Conservation (phyloP, 148 eudicot genomes). For the Silene latifolia region DNA sequence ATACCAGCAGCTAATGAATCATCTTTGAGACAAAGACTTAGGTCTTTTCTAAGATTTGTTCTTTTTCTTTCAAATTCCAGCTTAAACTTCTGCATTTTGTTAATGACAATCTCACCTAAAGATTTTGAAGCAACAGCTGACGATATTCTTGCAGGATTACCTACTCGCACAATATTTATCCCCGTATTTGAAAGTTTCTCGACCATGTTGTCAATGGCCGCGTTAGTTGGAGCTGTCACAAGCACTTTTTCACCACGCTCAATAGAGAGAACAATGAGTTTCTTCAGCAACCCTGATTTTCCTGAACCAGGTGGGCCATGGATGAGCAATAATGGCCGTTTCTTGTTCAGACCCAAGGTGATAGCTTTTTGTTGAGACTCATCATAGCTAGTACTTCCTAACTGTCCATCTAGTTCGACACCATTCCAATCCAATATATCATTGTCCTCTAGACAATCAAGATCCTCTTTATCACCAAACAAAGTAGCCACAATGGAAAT, state of each 20-base stretch:
- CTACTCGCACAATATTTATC: conserved; percentile 65
- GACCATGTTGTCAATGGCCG: conserved; percentile 87
- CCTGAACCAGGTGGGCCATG: conserved; percentile 94
- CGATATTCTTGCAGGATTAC: conserved; percentile 80
- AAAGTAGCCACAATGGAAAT: conserved; percentile 65
- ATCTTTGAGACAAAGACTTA: conserved; percentile 66
- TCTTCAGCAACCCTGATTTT: conserved; percentile 65
- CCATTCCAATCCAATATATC: conserved; percentile 57
- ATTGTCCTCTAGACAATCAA: conserved; percentile 50
- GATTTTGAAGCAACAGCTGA: conserved; percentile 73
- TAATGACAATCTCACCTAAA: conserved; percentile 57
- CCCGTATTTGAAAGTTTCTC: conserved; percentile 64
- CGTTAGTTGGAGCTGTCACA: conserved; percentile 87
- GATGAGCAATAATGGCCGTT: conserved; percentile 61
- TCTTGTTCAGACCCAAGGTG: conserved; percentile 67
- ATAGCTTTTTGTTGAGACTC: conserved; percentile 65
- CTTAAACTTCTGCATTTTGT: conserved; percentile 46
- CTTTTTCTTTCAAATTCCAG: conserved; percentile 69
- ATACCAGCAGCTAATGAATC: conserved; percentile 93
- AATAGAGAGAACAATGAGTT: conserved; percentile 52
- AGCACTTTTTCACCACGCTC: conserved; percentile 76
- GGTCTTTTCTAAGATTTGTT: conserved; percentile 71
- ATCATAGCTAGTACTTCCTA: conserved; percentile 34
- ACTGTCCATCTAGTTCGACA: conserved; percentile 35
- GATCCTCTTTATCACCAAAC: conserved; percentile 71